Evolutionary conservation across 306 rosid genomes (phyloP).

Genomic region (Fragaria iinumae): DNA sequence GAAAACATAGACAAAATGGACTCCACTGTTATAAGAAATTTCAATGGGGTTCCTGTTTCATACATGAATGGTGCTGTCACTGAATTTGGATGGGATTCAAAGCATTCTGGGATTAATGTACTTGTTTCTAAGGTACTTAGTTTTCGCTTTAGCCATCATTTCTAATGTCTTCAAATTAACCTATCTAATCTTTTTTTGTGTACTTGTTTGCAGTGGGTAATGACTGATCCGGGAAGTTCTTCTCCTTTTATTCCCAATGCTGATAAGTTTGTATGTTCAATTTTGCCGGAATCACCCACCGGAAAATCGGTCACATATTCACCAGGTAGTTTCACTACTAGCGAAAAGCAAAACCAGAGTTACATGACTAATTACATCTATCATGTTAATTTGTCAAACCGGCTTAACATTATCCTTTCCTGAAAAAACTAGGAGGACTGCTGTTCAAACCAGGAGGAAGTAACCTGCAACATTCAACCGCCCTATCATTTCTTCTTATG

Average conservation of each 20-base stretch:
- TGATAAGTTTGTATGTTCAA: slow-evolving; percentile 39
- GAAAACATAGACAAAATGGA: slow-evolving; percentile 18
- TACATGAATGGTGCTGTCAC: background rate
- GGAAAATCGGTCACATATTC: slow-evolving; percentile 31
- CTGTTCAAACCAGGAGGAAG: slow-evolving; percentile 34
- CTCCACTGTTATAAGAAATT: background rate
- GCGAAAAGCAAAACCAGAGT: background rate
- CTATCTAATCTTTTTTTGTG: background rate
- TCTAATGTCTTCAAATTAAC: background rate
- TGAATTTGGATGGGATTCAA: slow-evolving; percentile 56
- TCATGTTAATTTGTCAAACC: background rate
- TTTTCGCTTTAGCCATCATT: background rate
- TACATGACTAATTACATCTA: background rate
- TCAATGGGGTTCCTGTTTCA: slow-evolving; percentile 5
- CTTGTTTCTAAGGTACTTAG: slow-evolving; percentile 40
- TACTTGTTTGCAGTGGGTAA: slow-evolving; percentile 31
- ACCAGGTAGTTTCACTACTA: slow-evolving; percentile 26
- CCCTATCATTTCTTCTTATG: slow-evolving; percentile 35
- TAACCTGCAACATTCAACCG: slow-evolving; percentile 40
- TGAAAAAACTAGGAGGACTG: slow-evolving; percentile 37
- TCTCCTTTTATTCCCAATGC: slow-evolving; percentile 33
- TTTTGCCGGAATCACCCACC: slow-evolving; percentile 39
- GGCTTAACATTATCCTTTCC: background rate
- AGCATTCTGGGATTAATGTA: slow-evolving; percentile 50
- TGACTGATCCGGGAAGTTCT: slow-evolving; percentile 23